These are phyloP conservation scores for Cyanodermella asteris DNA, from an alignment of 2,329 filamentous ascomycete genomes.

Conservation along the genomic window DNA sequence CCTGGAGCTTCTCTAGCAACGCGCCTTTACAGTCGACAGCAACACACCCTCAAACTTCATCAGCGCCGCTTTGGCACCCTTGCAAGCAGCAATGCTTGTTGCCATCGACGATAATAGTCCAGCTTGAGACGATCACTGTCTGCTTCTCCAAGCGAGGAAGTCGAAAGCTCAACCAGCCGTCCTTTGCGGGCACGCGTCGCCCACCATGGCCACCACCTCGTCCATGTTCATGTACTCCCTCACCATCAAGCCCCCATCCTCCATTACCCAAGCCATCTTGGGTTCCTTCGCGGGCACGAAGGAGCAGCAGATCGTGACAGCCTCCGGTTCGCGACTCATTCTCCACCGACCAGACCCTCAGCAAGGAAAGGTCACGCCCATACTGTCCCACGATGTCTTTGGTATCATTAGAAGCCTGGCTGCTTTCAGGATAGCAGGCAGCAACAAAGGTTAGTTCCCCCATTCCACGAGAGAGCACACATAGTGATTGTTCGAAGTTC, in stretches of 20 bases:
- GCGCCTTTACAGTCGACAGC: too few relatives aligned
- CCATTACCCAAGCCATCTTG: slow-evolving; percentile 72
- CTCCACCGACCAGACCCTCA: slow-evolving; percentile 69
- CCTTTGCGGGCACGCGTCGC: too few relatives aligned
- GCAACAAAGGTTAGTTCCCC: slow-evolving; percentile 67
- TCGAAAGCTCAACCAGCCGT: too few relatives aligned
- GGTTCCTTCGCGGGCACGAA: slow-evolving; percentile 92
- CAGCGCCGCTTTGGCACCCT: too few relatives aligned
- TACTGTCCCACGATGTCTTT: slow-evolving; percentile 85
- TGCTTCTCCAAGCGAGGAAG: too few relatives aligned
- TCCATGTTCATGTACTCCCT: slow-evolving; percentile 98
- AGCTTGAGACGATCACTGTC: too few relatives aligned
- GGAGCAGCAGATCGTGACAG: slow-evolving; percentile 93
- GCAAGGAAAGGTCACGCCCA: slow-evolving; percentile 64
- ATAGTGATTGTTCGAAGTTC: slow-evolving; percentile 35
- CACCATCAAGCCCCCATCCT: slow-evolving; percentile 80
- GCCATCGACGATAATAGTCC: too few relatives aligned
- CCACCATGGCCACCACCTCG: slow-evolving; percentile 82
- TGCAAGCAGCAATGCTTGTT: too few relatives aligned
- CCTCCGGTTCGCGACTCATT: slow-evolving; percentile 71
- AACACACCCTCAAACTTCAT: too few relatives aligned
- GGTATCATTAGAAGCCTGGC: slow-evolving; percentile 81
- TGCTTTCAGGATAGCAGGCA: slow-evolving; percentile 78
- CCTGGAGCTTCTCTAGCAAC: too few relatives aligned
- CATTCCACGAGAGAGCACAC: slow-evolving; percentile 14